phyloP scores from a whole-genome alignment of 768 basidiomycete species.

The Termitomyces sp. region DNA sequence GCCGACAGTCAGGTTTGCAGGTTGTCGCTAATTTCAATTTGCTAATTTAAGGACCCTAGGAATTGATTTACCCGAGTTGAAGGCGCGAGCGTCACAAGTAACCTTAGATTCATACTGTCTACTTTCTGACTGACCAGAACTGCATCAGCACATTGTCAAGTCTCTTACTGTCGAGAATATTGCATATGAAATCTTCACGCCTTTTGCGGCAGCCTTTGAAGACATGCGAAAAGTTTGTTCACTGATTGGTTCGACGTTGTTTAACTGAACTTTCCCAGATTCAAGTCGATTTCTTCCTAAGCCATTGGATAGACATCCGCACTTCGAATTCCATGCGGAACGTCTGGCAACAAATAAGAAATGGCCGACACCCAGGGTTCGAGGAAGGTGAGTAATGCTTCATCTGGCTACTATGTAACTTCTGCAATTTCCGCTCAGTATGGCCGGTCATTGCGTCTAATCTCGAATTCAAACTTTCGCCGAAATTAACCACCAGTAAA shows the following conservation, averaged over 20 bases:
- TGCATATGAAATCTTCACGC: conserved; percentile 80
- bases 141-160: conserved; percentile 64
- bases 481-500: conserved; percentile 10
- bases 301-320: conserved; percentile 80
- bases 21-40: not conserved
- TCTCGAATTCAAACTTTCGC: conserved; percentile 50
- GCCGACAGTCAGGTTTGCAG: conserved; percentile 66
- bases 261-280: conserved; percentile 45
- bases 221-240: conserved; percentile 64
- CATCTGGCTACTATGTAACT: conserved; percentile 7
- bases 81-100: conserved; percentile 61
- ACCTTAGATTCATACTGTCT: not conserved
- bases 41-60: conserved; percentile 30
- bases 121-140: not conserved
- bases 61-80: conserved; percentile 66
- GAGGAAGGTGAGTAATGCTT: conserved; percentile 56
- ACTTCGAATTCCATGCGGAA: conserved; percentile 77
- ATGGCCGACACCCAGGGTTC: conserved; percentile 81
- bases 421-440: conserved; percentile 29
- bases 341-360: conserved; percentile 82
- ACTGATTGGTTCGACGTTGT: conserved; percentile 20
- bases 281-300: conserved; percentile 73
- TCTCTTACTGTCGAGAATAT: conserved; percentile 76
- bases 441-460: conserved; percentile 65
- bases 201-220: conserved; percentile 77